Conservation (phyloP, 1,284 basidiomycete genomes). For the Hemileia vastatrix region DNA sequence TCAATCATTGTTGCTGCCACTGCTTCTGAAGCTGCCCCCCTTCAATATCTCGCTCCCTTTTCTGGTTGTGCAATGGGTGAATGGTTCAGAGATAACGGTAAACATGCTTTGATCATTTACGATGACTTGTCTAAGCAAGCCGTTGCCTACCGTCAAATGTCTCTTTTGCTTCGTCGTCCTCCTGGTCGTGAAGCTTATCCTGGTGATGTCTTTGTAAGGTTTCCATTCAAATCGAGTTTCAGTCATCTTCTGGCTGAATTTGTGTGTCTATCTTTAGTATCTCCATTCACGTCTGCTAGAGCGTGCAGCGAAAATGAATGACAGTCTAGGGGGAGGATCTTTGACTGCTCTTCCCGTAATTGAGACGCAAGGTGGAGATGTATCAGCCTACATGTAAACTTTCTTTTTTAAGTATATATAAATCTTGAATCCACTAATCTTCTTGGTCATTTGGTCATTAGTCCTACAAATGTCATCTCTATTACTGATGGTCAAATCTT, state of each 20-base stretch:
- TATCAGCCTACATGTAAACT: conserved; percentile 76
- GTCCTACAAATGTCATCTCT: conserved; percentile 71
- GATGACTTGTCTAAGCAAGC: conserved; percentile 99
- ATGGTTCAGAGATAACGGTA: conserved; percentile 99
- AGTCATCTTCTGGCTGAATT: conserved; percentile 1
- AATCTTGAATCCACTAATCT: conserved; percentile 51
- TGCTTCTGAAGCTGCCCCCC: conserved; percentile 94
- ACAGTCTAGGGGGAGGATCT: conserved; percentile 93
- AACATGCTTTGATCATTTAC: conserved; percentile 93
- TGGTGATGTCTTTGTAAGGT: conserved; percentile 57
- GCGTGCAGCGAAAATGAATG: conserved; percentile 99
- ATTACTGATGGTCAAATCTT: conserved; percentile 99
- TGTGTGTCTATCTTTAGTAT: conserved; percentile 66
- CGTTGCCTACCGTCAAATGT: conserved; percentile 99
- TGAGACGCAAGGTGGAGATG: conserved; percentile 99
- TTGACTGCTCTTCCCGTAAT: conserved; percentile 98
- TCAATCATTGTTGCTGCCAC: conserved; percentile 97
- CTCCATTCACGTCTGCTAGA: conserved; percentile 99
- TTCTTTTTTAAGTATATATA: conserved; percentile 46
- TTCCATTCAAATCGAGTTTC: background rate
- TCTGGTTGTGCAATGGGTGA: conserved; percentile 99
- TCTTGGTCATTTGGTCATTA: conserved; percentile 33
- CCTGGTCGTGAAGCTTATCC: conserved; percentile 99
- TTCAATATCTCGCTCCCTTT: conserved; percentile 99
- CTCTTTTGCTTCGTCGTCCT: conserved; percentile 95